Evolutionary conservation across 306 rosid species (phyloP), one percentile per base, ranked within the genome.

Genomic region (Prunus davidiana): DNA sequence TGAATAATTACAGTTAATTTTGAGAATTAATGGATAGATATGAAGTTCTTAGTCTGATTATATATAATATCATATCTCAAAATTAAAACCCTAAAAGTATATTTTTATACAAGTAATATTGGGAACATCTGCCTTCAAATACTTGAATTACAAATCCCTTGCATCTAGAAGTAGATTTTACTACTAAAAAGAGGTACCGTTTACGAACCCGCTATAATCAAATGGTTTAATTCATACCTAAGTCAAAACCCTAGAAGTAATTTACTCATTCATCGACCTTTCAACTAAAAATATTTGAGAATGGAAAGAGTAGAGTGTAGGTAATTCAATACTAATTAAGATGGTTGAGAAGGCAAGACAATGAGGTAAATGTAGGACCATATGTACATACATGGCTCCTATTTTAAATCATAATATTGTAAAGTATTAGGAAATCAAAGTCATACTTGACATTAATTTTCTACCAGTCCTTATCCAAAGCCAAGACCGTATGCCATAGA

Each of bases 51-150:
- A 6, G 10, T 1, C 0, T 38, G 0, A 34, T 34, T 1, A 34
- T 34, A 34, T 34, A 1, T 34, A 34, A 1, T 6, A 34, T 38
- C 2, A 38, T 38, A 38, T 38, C 2, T 38, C 43, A 38, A 7
- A 2, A 38, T 7, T 38, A 38, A 38, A 38, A 38, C 43, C 9
- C 2, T 38, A 38, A 7, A 38, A 38, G 2, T 38, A 38, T 8
- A 34, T 34, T 34, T 32, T 34, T 34, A 34, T 34, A 34, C 8
- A 1, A 34, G 0, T 0, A 0, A 5, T 34, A 1, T 5, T 34
- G 1, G 2, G 0, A 0, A 34, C 8, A 34, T 1, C 8, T 34
- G 8, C 8, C 1, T 0, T 34, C 6, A 34, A 34, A 34, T 34
- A 34, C 8, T 34, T 34, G 41, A 5, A 34, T 34, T 34, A 34